Evolutionary conservation across 1,139 yeast genomes (phyloP), one percentile per base, ranked within the genome.

Genomic region (Scheffersomyces insectosa): DNA sequence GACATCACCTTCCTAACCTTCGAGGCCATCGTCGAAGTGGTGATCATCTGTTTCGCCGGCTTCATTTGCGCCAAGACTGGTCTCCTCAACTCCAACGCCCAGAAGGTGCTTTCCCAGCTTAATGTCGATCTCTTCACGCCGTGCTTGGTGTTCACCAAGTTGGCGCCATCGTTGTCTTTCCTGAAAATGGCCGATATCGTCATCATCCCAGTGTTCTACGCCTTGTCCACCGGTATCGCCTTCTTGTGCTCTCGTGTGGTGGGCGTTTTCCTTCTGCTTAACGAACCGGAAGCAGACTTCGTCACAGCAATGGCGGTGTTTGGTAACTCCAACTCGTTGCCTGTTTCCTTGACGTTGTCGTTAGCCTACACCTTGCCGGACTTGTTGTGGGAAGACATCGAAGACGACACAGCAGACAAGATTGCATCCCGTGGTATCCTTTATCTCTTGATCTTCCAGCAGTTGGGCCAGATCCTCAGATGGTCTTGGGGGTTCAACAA

Each of bases 401-500:
- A 74, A 4, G 76, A 78, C 52, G 96, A 88, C 57, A 68, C 75
- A 27, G 68, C 81, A 13, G 93, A 86, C 52, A 80, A 80, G 52
- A 83, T 88, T 39, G 95, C 95, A 0, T 82, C 89, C 3, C 74
- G 96, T 48, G 96, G 95, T 37, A 82, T 88, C 41, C 70, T 88
- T 42, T 88, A 88, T 62, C 70, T 88, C 53, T 68, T 88, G 45
- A 83, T 88, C 40, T 88, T 88, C 65, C 95, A 88, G 68, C 96
- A 88, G 61, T 73, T 88, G 58, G 95, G 95, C 33, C 95, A 87
- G 66, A 77, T 87, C 55, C 70, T 88, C 46, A 72, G 96, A 48
- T 88, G 96, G 96, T 85, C 93, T 3, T 88, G 95, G 95, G 96
- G 96, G n/a, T 87, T 82, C 65, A 86, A 88, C 60, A 84, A 81